Conservation (phyloP, 768 basidiomycete species). For the Leccinum aurantiacum region DNA sequence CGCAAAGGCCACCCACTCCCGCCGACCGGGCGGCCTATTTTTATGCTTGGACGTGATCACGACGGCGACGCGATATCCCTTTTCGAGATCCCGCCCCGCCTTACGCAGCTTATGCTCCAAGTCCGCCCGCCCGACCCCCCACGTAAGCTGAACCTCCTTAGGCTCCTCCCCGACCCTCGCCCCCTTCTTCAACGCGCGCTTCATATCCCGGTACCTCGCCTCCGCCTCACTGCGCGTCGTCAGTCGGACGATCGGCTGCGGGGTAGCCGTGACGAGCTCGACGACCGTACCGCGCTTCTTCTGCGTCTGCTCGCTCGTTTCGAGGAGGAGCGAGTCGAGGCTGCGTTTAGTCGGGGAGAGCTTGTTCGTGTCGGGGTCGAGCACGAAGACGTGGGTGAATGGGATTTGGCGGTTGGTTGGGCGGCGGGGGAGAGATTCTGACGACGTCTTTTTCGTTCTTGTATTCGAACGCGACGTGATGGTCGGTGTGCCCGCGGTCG, state of each 20-base stretch:
- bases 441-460: not conserved
- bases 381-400: conserved; percentile 42
- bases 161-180: conserved; percentile 31
- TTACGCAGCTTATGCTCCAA: conserved; percentile 64
- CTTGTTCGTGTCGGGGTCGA: conserved; percentile 45
- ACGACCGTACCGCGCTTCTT: conserved; percentile 37
- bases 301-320: conserved; percentile 37
- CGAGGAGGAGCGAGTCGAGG: conserved; percentile 50
- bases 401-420: conserved; percentile 44
- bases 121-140: conserved; percentile 61
- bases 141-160: conserved; percentile 76
- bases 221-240: conserved; percentile 45
- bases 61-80: conserved; percentile 58
- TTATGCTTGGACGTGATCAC: conserved; percentile 52
- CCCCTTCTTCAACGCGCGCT: conserved; percentile 35
- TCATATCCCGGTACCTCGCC: conserved; percentile 38
- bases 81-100: conserved; percentile 55
- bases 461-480: not conserved
- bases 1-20: conserved; percentile 46
- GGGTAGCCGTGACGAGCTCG: conserved; percentile 52
- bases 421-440: conserved; percentile 1
- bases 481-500: not conserved
- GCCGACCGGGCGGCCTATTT: conserved; percentile 33
- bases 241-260: conserved; percentile 61
- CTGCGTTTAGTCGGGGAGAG: conserved; percentile 34